Base-by-base conservation (phyloP, 176 grass and related monocot genomes). In the Pontederia paniculata region DNA sequence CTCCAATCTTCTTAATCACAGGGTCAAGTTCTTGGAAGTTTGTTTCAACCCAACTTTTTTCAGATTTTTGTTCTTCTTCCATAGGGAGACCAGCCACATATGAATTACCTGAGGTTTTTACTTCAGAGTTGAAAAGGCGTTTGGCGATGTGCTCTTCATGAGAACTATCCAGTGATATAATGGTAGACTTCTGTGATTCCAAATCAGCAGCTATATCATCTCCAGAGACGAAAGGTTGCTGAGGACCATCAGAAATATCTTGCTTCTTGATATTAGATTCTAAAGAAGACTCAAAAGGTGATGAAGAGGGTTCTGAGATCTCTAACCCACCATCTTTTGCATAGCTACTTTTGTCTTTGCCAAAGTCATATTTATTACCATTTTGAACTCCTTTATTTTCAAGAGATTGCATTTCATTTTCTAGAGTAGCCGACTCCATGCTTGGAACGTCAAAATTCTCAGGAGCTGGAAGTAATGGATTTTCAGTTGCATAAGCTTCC, bases 21-120 rank as follows among this genome's bases (percentile, higher is more conserved):
- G 69, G 28, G 21, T 62, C 47, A 43, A 72, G 52, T 45, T 62
- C 57, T 48, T 62, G 57, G 43, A 72, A 72, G 19, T 72, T 72
- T 13, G 60, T 59, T 44, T 44, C 37, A 52, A 62, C 11, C 69
- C 57, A 72, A 60, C 57, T 72, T 47, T 52, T 58, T 62, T 48
- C 31, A 52, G 17, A 16, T 43, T 44, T 61, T 45, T 22, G 56
- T 60, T 60, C 28, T 61, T 37, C 25, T 12, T 72, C 8, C 10
- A 13, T 11, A 60, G 44, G 31, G 17, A 0, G 12, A 44, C 13
- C 53, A 46, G 15, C 20, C 48, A 23, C 42, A 57, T 55, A 20
- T 37, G 43, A 31, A 57, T 48, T 12, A 70, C 11, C 10, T 54
- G 31, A 14, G 7, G 16, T 44, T 12, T 43, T 42, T 54, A 9